These are phyloP conservation scores for Trichoderma sp. DNA, from an alignment of 2,329 filamentous ascomycete species.

Conservation along the genomic window DNA sequence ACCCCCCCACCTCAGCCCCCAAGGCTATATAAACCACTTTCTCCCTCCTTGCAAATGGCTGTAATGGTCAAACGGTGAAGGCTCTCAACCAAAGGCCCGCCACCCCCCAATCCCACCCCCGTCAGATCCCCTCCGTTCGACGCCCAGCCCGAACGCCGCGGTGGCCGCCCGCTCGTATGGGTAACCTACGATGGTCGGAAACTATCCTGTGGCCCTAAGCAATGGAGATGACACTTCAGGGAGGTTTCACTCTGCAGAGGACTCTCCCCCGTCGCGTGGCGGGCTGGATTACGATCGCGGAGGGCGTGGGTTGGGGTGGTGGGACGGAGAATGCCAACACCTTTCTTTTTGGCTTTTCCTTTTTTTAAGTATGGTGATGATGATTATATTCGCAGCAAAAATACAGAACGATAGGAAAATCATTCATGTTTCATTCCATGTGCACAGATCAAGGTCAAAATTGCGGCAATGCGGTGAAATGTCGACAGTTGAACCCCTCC, in stretches of 20 bases:
- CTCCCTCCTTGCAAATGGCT: conserved; percentile 44
- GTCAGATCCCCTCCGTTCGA: conserved; percentile 56
- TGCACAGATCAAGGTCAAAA: not conserved
- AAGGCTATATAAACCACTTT: conserved; percentile 35
- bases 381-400: not conserved
- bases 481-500: not conserved
- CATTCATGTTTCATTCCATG: not conserved
- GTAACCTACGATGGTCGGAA: conserved; percentile 63
- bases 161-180: conserved; percentile 66
- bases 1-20: not conserved
- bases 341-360: conserved; percentile 46
- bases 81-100: conserved; percentile 53
- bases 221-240: conserved; percentile 70
- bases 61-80: conserved; percentile 67
- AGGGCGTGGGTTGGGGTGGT: conserved; percentile 60
- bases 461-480: not conserved
- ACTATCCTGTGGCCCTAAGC: conserved; percentile 57
- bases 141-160: conserved; percentile 71
- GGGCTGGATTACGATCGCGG: conserved; percentile 67
- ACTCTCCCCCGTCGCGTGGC: conserved; percentile 71
- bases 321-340: conserved; percentile 59
- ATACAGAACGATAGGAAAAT: not conserved
- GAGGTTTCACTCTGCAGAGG: conserved; percentile 74
- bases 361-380: not conserved
- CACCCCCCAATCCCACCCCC: conserved; percentile 54